These are phyloP conservation scores for Sporothrix globosa DNA, from an alignment of 2,329 filamentous ascomycete genomes.

Conservation along the genomic window DNA sequence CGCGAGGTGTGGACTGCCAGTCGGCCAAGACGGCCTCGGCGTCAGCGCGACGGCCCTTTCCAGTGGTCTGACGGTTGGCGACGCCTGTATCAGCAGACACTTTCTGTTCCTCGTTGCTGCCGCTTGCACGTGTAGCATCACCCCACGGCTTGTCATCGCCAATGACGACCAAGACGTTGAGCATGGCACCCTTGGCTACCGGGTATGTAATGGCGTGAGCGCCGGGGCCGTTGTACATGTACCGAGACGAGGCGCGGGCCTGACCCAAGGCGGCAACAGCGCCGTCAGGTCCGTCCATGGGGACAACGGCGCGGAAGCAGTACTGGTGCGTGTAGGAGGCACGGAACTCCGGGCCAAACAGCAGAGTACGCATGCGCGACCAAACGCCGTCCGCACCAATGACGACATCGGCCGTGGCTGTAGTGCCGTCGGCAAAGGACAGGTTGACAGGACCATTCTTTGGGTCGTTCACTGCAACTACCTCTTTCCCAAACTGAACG, in stretches of 20 bases:
- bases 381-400: constrained; percentile 69
- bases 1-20: constrained; percentile 48
- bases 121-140: neutral
- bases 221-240: constrained; percentile 60
- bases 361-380: constrained; percentile 54
- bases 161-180: constrained; percentile 60
- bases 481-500: constrained; percentile 44
- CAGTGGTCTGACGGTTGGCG: constrained; percentile 41
- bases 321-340: constrained; percentile 61
- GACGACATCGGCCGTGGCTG: constrained; percentile 46
- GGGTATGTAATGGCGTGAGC: constrained; percentile 66
- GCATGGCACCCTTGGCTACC: constrained; percentile 55
- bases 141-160: constrained; percentile 47
- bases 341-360: constrained; percentile 52
- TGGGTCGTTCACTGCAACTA: constrained; percentile 40
- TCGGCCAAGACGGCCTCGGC: constrained; percentile 46
- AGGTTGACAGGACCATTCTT: constrained; percentile 32
- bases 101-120: neutral
- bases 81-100: constrained; percentile 33
- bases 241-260: constrained; percentile 52
- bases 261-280: constrained; percentile 56
- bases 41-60: constrained; percentile 47
- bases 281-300: constrained; percentile 52
- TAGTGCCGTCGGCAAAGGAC: constrained; percentile 43
- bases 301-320: constrained; percentile 64